Evolutionary conservation across 495 filamentous ascomycete genomes (phyloP).

Genomic region (Aspergillus bertholletiae): DNA sequence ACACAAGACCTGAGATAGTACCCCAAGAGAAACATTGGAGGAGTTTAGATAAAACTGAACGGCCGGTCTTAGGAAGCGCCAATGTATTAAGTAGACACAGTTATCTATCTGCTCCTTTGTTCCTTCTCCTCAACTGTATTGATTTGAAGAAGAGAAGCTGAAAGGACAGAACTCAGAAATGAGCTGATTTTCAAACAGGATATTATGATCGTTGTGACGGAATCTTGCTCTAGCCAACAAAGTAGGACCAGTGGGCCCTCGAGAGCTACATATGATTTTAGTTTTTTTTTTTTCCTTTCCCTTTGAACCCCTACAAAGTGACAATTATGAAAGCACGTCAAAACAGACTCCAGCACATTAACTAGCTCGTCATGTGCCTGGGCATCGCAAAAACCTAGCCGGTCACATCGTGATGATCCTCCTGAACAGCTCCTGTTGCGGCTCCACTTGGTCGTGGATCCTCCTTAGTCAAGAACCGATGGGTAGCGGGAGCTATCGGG

Average conservation of each 20-base stretch:
- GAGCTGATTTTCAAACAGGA: not conserved
- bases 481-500: slow-evolving; percentile 8
- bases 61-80: not conserved
- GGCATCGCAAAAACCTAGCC: not conserved
- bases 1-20: too few species aligned
- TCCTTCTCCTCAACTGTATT: not conserved
- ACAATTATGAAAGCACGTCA: not conserved
- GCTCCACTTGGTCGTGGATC: slow-evolving; percentile 1
- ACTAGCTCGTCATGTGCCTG: not conserved
- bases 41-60: not conserved
- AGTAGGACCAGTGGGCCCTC: not conserved
- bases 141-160: not conserved
- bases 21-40: not conserved
- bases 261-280: not conserved
- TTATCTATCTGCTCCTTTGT: not conserved
- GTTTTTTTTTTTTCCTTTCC: too few species aligned
- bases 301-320: not conserved
- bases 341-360: not conserved
- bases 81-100: not conserved
- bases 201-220: not conserved
- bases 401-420: slow-evolving; percentile 4
- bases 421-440: not conserved
- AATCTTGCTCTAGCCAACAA: not conserved
- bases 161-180: too few species aligned
- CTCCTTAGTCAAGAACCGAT: slow-evolving; percentile 6